These are phyloP conservation scores for Epithemia pelagica DNA, from an alignment of 108 stramenopile genomes.

Conservation along the genomic window DNA sequence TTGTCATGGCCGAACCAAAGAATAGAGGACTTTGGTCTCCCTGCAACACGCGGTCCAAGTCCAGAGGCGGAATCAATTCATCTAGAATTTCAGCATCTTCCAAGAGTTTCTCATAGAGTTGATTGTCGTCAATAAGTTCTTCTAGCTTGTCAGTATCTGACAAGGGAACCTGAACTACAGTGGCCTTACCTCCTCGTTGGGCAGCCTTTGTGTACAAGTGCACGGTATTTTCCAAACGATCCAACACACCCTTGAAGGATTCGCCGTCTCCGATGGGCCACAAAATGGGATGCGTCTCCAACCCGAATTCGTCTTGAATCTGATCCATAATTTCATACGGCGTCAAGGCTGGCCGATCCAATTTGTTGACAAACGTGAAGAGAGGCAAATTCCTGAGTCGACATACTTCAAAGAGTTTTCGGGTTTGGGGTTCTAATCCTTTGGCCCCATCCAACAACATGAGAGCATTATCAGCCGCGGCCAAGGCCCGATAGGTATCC, in stretches of 20 bases:
- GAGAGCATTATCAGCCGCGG: conserved; percentile 93
- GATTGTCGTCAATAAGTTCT: conserved; percentile 65
- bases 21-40: conserved; percentile 90
- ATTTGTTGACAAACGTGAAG: conserved; percentile 94
- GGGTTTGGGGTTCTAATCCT: conserved; percentile 92
- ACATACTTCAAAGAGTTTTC: conserved; percentile 89
- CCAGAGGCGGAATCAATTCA: conserved; percentile 77
- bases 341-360: conserved; percentile 88
- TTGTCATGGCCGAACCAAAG: conserved; percentile 94
- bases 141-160: conserved; percentile 53
- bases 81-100: conserved; percentile 88
- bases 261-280: conserved; percentile 97
- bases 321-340: conserved; percentile 96
- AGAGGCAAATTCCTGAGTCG: conserved; percentile 56
- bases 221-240: conserved; percentile 73
- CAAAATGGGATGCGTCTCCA: conserved; percentile 86
- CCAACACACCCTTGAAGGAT: conserved; percentile 88
- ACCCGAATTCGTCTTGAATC: conserved; percentile 87
- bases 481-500: conserved; percentile 92
- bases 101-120: conserved; percentile 78
- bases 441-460: conserved; percentile 96
- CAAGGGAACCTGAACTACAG: conserved; percentile 52
- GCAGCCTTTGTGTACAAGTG: conserved; percentile 74
- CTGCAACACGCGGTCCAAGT: conserved; percentile 79
- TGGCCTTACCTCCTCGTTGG: conserved; percentile 58